Conservation (phyloP, 305 asterid genomes). For the Withania somnifera region DNA sequence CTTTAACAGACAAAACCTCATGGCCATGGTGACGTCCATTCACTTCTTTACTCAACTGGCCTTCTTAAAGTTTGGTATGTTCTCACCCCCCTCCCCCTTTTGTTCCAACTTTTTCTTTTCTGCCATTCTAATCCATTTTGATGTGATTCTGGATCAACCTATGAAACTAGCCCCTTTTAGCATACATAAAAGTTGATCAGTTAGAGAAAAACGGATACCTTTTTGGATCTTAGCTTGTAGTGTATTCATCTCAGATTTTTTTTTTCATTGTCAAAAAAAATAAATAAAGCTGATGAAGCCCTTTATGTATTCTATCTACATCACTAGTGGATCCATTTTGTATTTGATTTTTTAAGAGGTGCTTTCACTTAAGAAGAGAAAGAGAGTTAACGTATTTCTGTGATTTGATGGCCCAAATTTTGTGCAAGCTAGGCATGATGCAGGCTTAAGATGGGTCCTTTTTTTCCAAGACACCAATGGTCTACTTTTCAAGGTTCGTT, state of each 20-base stretch:
- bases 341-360: not conserved
- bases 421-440: constrained; percentile 49
- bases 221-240: not conserved
- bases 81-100: not conserved
- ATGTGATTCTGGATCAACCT: not conserved
- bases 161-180: not conserved
- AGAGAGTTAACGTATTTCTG: not conserved
- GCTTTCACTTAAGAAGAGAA: not conserved
- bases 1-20: constrained; percentile 87
- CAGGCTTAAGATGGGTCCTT: constrained; percentile 87
- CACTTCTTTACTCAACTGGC: constrained; percentile 88
- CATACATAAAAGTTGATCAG: not conserved
- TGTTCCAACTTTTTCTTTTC: not conserved
- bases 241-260: not conserved
- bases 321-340: not conserved
- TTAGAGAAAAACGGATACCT: not conserved
- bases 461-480: constrained; percentile 99
- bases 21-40: constrained; percentile 99
- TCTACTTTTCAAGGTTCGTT: constrained; percentile 82
- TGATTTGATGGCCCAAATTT: not conserved
- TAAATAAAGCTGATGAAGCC: not conserved
- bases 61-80: constrained; percentile 80
- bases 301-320: not conserved
- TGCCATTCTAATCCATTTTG: not conserved
- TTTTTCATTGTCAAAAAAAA: not conserved